Evolutionary conservation across 2,329 filamentous ascomycete genomes (phyloP).

Genomic region (Cordyceps militaris): DNA sequence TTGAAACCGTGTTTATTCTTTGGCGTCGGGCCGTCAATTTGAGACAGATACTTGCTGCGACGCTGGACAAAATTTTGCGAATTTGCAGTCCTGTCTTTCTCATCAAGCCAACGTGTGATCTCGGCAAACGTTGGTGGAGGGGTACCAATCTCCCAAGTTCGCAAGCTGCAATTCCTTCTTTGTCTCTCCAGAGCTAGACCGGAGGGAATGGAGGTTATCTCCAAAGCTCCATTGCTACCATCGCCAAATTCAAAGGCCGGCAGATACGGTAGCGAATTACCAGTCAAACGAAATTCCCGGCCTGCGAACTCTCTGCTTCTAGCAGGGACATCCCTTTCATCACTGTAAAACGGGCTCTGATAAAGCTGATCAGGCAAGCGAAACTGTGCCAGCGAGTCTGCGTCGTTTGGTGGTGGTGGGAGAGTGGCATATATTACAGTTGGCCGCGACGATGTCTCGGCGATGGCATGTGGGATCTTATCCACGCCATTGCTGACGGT

Average conservation of each 20-base stretch:
- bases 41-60: conserved; percentile 52
- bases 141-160: conserved; percentile 68
- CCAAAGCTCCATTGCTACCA: not conserved
- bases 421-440: conserved; percentile 17
- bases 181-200: conserved; percentile 1
- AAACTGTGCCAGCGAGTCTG: conserved; percentile 20
- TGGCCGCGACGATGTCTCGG: not conserved
- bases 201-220: not conserved
- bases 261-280: conserved; percentile 70
- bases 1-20: conserved; percentile 77
- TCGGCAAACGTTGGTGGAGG: conserved; percentile 64
- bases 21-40: conserved; percentile 85
- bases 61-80: conserved; percentile 19
- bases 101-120: conserved; percentile 39
- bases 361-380: conserved; percentile 63
- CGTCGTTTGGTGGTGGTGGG: conserved; percentile 23
- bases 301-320: conserved; percentile 78
- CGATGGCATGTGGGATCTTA: conserved; percentile 5
- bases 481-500: not conserved
- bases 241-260: conserved; percentile 67
- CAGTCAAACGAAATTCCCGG: conserved; percentile 71
- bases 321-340: conserved; percentile 74
- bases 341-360: conserved; percentile 77
- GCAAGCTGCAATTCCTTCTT: conserved; percentile 30
- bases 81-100: conserved; percentile 5